phyloP scores from a whole-genome alignment of 2,329 filamentous ascomycete species.

The Talaromyces verruculosus region DNA sequence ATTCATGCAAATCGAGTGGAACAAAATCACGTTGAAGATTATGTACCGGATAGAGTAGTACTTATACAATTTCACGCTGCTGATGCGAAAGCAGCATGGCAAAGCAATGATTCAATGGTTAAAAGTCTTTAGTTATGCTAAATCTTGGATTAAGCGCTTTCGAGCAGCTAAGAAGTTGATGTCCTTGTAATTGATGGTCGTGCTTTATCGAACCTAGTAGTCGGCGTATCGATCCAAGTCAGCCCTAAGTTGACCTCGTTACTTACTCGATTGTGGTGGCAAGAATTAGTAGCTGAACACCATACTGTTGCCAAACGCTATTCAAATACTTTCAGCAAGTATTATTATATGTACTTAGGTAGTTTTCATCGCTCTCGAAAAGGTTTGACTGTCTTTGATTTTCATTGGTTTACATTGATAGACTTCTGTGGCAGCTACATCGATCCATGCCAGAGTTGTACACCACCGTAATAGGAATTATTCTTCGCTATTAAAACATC shows the following conservation, averaged over 20 bases:
- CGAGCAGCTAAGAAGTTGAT: too few relatives aligned
- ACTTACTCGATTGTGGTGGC: not conserved
- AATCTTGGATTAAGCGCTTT: too few relatives aligned
- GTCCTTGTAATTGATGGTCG: not conserved
- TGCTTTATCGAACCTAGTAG: not conserved
- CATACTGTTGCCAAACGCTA: not conserved
- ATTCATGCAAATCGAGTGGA: too few relatives aligned
- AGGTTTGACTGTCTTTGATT: not conserved
- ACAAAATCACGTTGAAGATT: too few relatives aligned
- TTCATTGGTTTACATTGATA: not conserved
- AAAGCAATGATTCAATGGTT: too few relatives aligned
- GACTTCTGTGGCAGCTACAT: not conserved
- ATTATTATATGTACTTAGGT: not conserved
- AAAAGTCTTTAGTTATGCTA: too few relatives aligned
- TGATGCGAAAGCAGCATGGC: too few relatives aligned
- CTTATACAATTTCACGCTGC: too few relatives aligned
- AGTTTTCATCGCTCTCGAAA: not conserved
- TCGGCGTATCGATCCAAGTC: not conserved
- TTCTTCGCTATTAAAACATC: too few relatives aligned
- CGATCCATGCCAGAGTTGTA: not conserved
- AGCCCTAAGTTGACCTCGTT: not conserved
- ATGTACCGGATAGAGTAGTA: too few relatives aligned
- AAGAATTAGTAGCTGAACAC: not conserved
- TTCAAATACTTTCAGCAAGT: not conserved
- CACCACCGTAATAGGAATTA: not conserved